Evolutionary conservation across 1,139 yeast genomes (phyloP), one percentile per base, ranked within the genome.

Genomic region (Saccharomyces hybrid): DNA sequence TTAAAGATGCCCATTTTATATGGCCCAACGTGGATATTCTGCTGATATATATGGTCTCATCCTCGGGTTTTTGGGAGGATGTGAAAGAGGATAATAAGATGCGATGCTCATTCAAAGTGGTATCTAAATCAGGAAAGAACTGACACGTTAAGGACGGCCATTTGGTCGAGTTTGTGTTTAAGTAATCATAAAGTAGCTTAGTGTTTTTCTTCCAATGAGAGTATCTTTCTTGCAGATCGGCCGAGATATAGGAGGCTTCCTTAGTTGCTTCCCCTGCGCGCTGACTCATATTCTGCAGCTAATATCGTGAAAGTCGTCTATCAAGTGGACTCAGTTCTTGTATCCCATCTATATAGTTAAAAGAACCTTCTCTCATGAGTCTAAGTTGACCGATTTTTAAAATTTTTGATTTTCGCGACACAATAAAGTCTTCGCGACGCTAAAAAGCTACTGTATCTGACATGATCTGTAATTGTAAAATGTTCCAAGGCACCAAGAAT

Each of bases 121-220:
- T 58, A 31, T 69, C 69, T 25, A 68, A 70, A 51, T 78, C 80
- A 0, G 89, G 89, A 50, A 85, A 73, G 81, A 88, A 84, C 66
- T 86, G 86, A 13, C 86, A 79, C 1, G 91, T 82, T 50, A 86
- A 70, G 0, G 93, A 86, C 0, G 95, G 95, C 95, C 95, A 86
- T 38, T 85, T 80, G 51, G 85, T 73, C 3, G 89, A 86, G 2
- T 86, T 83, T 54, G 88, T 90, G 61, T 85, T 82, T 42, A 86
- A 79, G 67, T 84, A 86, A 62, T 84, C 88, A 65, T 86, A 86
- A 78, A 86, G 78, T 62, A 80, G 81, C 49, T 85, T 80, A 54
- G 91, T 82, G 64, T 86, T 86, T 66, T 84, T 83, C 63, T 89
- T 78, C 95, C 95, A 86, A 56, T 80, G 69, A 58, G 82, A 80